Conservation (phyloP, 306 rosid species). For the Bauhinia variegata region DNA sequence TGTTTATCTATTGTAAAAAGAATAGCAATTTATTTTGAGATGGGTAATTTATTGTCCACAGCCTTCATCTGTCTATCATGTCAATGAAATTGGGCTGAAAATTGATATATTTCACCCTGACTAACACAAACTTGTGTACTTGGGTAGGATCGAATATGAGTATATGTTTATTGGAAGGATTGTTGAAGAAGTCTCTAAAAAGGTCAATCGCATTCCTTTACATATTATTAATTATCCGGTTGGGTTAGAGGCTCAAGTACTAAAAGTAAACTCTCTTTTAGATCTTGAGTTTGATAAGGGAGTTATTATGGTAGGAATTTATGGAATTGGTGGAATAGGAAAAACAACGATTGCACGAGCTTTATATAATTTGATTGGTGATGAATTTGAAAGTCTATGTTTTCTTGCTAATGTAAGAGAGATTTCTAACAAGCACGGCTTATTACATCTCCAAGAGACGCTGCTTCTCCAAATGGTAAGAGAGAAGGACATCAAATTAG, state of each 20-base stretch:
- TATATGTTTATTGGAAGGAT: neutral
- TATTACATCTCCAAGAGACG: constrained; percentile 16
- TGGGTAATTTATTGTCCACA: too few relatives aligned
- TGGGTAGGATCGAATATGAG: neutral
- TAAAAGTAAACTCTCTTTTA: constrained; percentile 13
- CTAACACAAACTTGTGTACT: too few relatives aligned
- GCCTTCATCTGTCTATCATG: too few relatives aligned
- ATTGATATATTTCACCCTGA: too few relatives aligned
- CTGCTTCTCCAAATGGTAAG: neutral
- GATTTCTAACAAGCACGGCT: constrained; percentile 10
- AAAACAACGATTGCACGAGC: constrained; percentile 37
- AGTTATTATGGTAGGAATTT: constrained; percentile 31
- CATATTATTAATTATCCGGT: constrained; percentile 28
- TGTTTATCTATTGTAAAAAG: too few relatives aligned
- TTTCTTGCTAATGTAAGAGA: constrained; percentile 31
- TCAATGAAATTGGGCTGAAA: too few relatives aligned
- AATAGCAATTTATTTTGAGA: too few relatives aligned
- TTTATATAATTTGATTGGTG: constrained; percentile 16
- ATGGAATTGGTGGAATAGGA: constrained; percentile 34
- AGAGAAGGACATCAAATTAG: too few relatives aligned
- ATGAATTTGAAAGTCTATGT: constrained; percentile 27
- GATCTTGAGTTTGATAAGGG: neutral
- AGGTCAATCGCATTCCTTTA: neutral
- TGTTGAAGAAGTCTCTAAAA: neutral
- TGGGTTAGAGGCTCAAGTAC: constrained; percentile 10